Base-by-base conservation (phyloP, 495 filamentous ascomycete genomes). In the Neurospora sp. region DNA sequence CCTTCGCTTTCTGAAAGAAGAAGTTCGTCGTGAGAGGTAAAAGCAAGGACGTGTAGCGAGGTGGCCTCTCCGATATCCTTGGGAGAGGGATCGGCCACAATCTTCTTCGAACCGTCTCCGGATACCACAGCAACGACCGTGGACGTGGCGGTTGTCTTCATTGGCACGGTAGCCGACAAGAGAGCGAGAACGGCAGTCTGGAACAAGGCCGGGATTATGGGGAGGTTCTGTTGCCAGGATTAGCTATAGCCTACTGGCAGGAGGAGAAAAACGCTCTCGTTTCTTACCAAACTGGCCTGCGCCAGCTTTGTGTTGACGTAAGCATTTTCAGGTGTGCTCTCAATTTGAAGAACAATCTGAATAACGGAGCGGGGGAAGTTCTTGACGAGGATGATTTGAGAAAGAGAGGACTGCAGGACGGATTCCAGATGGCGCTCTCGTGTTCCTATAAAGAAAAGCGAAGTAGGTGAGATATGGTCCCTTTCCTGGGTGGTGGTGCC, bases 1-100 rank as follows among this genome's bases (percentile, higher is more conserved):
- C 95, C 95, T 77, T 94, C 89, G 78, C 93, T 96, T 79, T 97
- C 92, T 41, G 88, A 90, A 54, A 97, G 80, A 20, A 97, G 81
- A 39, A 97, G 80, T 71, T 93, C 91, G 20, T 90, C 88, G 70
- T 90, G 88, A 8, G 89, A 91, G 37, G 91, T 92, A 76, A 94
- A 95, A 4, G 89, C 90, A 39, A 97, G 81, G 35, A 92, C 92
- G 77, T 96, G 93, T 38, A 93, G 85, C 11, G 93, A 93, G 35
- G 83, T 82, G 12, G 92, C 91, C 39, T 81, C 77, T 46, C 87
- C 84, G 39, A 90, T 81, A 18, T 90, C 84, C 62, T 82, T 78
- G 3, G 87, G 81, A 4, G 87, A 87, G 20, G 91, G 89, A 59
- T 92, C 85, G 9, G 81, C 79, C 70, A 88, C 78, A 38, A 89